These are phyloP conservation scores for Lindgomyces ingoldianus DNA, from an alignment of 495 filamentous ascomycete species.

Conservation along the genomic window DNA sequence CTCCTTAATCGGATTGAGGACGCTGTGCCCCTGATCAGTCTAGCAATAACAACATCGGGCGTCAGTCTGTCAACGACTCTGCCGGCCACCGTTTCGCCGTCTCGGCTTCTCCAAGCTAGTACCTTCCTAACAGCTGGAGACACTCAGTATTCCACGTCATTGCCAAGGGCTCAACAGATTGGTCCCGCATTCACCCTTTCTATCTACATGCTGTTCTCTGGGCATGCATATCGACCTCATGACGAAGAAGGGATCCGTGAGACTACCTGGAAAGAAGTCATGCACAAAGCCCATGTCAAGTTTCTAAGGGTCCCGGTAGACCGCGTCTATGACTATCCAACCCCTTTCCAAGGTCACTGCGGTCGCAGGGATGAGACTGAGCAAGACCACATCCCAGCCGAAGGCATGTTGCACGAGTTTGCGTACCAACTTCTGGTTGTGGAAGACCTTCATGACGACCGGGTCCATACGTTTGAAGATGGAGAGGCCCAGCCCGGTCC, in stretches of 20 bases:
- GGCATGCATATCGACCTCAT: constrained; percentile 65
- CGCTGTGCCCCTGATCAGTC: constrained; percentile 87
- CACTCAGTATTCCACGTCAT: constrained; percentile 70
- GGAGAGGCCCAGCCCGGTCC: constrained; percentile 57
- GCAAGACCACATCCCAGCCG: constrained; percentile 48
- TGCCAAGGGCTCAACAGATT: constrained; percentile 70
- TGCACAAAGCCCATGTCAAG: constrained; percentile 88
- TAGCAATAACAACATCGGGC: constrained; percentile 95
- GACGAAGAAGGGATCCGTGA: constrained; percentile 67
- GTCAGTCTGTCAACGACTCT: constrained; percentile 77
- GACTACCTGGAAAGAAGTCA: constrained; percentile 95
- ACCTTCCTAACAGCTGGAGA: constrained; percentile 89
- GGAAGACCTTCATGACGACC: constrained; percentile 90
- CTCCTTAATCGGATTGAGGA: constrained; percentile 83
- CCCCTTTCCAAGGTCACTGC: constrained; percentile 6
- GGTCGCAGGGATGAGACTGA: not conserved
- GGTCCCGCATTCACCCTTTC: constrained; percentile 87
- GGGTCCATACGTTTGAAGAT: constrained; percentile 81
- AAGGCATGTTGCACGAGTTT: constrained; percentile 66
- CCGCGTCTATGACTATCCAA: constrained; percentile 46
- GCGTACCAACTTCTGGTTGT: constrained; percentile 86
- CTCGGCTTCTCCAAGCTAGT: constrained; percentile 88
- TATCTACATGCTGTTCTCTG: constrained; percentile 93
- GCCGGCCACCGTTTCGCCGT: constrained; percentile 83
- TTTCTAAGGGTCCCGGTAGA: constrained; percentile 59